Conservation (phyloP, 2,329 filamentous ascomycete species). For the Sordariomycetes sp. region DNA sequence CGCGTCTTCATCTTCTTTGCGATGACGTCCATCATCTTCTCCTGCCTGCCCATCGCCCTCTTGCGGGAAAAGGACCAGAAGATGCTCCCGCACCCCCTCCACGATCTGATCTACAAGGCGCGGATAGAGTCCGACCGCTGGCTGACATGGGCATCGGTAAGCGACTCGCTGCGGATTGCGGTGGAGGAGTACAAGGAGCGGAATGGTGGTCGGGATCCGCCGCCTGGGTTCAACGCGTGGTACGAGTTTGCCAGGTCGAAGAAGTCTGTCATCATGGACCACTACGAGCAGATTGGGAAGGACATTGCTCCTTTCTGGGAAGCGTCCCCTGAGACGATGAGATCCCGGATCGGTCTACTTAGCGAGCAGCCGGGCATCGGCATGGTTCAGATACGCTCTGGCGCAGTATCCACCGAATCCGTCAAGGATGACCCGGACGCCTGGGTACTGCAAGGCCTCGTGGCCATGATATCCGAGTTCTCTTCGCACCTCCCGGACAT, state of each 20-base stretch:
- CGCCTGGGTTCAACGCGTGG: slow-evolving; percentile 75
- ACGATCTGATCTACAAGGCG: slow-evolving; percentile 33
- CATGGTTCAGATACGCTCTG: slow-evolving; percentile 47
- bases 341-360: slow-evolving; percentile 36
- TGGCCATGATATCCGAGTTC: slow-evolving; percentile 60
- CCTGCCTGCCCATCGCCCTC: not conserved
- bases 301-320: slow-evolving; percentile 70
- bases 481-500: slow-evolving; percentile 65
- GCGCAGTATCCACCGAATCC: slow-evolving; percentile 28
- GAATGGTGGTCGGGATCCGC: slow-evolving; percentile 54
- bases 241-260: slow-evolving; percentile 61
- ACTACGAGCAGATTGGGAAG: slow-evolving; percentile 67
- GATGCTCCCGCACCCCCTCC: slow-evolving; percentile 27
- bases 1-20: not conserved
- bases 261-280: slow-evolving; percentile 60
- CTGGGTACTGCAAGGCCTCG: slow-evolving; percentile 26
- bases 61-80: not conserved
- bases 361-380: slow-evolving; percentile 27
- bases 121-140: slow-evolving; percentile 34
- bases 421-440: slow-evolving; percentile 15
- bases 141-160: slow-evolving; percentile 30
- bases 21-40: not conserved
- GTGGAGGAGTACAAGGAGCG: slow-evolving; percentile 34
- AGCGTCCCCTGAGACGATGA: slow-evolving; percentile 52
- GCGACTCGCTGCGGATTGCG: slow-evolving; percentile 31